Base-by-base conservation (phyloP, 2,329 filamentous ascomycete genomes). In the Trichoderma oligosporum region DNA sequence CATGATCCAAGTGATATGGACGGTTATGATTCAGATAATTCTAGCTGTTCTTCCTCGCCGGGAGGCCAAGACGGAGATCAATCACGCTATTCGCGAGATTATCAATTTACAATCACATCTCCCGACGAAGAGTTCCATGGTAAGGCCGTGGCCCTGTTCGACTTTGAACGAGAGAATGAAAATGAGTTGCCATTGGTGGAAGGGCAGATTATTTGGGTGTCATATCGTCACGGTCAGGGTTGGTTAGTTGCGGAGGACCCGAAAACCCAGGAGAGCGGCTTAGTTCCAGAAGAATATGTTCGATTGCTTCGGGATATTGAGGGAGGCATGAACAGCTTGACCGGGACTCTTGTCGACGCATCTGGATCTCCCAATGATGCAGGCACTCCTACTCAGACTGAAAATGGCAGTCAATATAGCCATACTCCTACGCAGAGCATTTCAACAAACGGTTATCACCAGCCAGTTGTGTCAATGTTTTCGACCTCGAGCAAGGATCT, bases 41-140 rank as follows among this genome's bases (percentile, higher is more conserved):
- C 82, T 14, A 84, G 82, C 70, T 71, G 76, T 27, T 75, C 78
- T 41, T 85, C 83, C 14, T 87, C 84, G 7, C 82, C 83, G 1
- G 78, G 78, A 27, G 79, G 77, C 60, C 77, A 74, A 57, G 77
- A 81, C 58, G 82, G 84, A 64, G 86, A 91, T 67, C 82, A 90
- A 69, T 89, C 86, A 56, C 84, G 91, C 66, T 96, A 92, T 72
- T 95, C 91, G 44, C 85, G 89, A 63, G 90, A 96, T 72, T 97
- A 96, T 70, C 89, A 95, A 66, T 96, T 97, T 71, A 95, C 91
- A 16, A 96, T 96, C 65, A 93, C 90, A 14, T 95, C 90, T 12
- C 91, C 92, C 4, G 94, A 97, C 70, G 93, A 97, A 74, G 91
- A 97, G 71, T 97, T 97, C 83, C 92, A 97, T 68, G 94, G 94